Base-by-base conservation (phyloP, 2,329 filamentous ascomycete genomes). In the Nigrospora osmanthi region DNA sequence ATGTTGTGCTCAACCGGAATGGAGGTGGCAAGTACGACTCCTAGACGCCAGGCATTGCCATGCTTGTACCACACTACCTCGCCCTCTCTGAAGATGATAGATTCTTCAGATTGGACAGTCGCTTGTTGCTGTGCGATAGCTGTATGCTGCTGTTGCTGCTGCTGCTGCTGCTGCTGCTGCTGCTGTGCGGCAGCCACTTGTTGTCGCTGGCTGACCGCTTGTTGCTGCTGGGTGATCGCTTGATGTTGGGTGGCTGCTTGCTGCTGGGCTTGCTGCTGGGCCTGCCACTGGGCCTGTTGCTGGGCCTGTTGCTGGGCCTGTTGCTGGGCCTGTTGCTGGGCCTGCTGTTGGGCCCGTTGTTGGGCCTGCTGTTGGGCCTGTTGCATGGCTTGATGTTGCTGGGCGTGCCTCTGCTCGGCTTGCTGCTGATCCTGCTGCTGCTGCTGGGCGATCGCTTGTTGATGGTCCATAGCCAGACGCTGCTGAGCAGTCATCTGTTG, bases 21-120 rank as follows among this genome's bases (percentile, higher is more conserved):
- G 23, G 23, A 28, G 23, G 23, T 10, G 23, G 9, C 4, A 12
- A 56, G 31, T 17, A 75, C 65, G 41, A 76, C 57, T 6, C 72
- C 73, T 0, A 76, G 60, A 32, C 72, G 68, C 70, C 73, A 76
- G 1, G 69, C 67, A 17, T 59, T 64, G 7, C 63, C 63, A 19
- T 71, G 70, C 49, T 69, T 66, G 46, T 65, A 76, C 73, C 73
- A 76, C 6, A 75, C 69, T 14, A 75, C 58, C 49, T 76, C 73
- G 35, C 73, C 73, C 2, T 63, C 58, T 42, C 72, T 67, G 50
- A 74, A 76, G 10, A 75, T 56, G 3, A 62, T 50, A 14, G 61
- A 37, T 19, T 54, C 49, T 51, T 46, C 58, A 52, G 47, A 40
- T 19, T 48, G 52, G 19, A 42, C 48, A 28, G 32, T 42, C 35